Base-by-base conservation (phyloP, 768 basidiomycete genomes). In the Lactifluus volemus region DNA sequence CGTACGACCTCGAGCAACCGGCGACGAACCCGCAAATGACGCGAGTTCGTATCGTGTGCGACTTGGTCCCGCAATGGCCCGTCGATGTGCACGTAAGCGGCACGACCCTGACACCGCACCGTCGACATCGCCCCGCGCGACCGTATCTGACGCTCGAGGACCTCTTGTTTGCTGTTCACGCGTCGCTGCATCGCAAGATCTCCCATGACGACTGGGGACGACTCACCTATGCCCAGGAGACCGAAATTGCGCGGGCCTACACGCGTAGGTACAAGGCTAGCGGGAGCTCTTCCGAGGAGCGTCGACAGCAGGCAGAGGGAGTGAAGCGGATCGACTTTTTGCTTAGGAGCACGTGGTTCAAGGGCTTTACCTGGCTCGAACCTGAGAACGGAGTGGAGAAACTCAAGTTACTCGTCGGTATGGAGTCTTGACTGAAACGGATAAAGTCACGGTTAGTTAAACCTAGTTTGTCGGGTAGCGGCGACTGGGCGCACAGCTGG, bases 321-420 rank as follows among this genome's bases (percentile, higher is more conserved):
- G 65, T 66, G 44, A 66, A 66, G 63, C 64, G 57, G 34, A 47
- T 66, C 38, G 65, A 66, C 53, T 66, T 61, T n/a, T 55, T 66
- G 49, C 54, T 55, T 9, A 53, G 50, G 53, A 55, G 55, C 12
- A 51, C 53, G 12, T 59, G 56, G 59, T 66, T 66, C 63, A 61
- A 50, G 11, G 65, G 65, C 38, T 57, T 66, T 17, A 55, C 55
- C 2, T 66, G 65, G 65, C 49, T 65, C 25, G 39, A 45, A 0
- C 59, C 65, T 3, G 60, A 66, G 50, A 53, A 55, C 8, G 63
- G 59, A 6, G 63, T 66, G 9, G 63, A 65, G 60, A 48, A 54
- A 10, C 50, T 66, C 44, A 61, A 47, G 45, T 60, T 66, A 2
- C 44, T 59, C 0, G 21, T 65, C 7, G 63, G 63, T 17, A 49